phyloP scores from a whole-genome alignment of 2,329 filamentous ascomycete genomes.

The Lachnum nothofagi region DNA sequence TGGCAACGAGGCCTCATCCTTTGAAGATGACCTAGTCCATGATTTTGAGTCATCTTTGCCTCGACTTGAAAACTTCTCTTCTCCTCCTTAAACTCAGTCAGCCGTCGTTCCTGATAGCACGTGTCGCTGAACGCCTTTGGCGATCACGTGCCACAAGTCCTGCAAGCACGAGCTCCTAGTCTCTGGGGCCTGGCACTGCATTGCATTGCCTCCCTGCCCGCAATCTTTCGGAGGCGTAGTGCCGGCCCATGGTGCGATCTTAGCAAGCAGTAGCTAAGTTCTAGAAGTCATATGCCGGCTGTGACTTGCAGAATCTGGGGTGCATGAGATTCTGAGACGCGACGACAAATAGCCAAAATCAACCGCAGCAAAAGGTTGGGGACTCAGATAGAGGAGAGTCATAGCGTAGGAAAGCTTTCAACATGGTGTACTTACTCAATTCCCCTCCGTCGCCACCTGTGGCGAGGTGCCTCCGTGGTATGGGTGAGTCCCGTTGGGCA shows the following conservation, averaged over 20 bases:
- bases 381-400: too few species aligned
- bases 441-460: neutral
- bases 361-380: neutral
- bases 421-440: neutral
- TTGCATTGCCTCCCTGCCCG: neutral
- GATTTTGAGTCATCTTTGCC: slow-evolving; percentile 6
- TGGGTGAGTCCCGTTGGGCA: neutral
- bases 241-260: neutral
- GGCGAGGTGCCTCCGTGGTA: neutral
- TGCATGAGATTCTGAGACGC: slow-evolving; percentile 6
- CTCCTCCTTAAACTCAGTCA: neutral
- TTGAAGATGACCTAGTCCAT: slow-evolving; percentile 1
- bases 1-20: slow-evolving; percentile 20
- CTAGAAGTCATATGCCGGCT: neutral
- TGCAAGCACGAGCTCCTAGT: too few species aligned
- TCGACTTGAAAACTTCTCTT: neutral
- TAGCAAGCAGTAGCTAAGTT: neutral
- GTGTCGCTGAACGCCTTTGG: neutral
- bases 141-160: neutral
- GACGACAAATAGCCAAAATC: neutral
- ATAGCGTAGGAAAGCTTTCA: neutral
- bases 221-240: neutral
- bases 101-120: neutral
- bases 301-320: slow-evolving; percentile 4
- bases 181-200: neutral